Percentiles rank a stretch among this genome's conserved stretches.
Conservation (phyloP, 495 filamentous ascomycete genomes). For the Lentithecium fluviatile region DNA sequence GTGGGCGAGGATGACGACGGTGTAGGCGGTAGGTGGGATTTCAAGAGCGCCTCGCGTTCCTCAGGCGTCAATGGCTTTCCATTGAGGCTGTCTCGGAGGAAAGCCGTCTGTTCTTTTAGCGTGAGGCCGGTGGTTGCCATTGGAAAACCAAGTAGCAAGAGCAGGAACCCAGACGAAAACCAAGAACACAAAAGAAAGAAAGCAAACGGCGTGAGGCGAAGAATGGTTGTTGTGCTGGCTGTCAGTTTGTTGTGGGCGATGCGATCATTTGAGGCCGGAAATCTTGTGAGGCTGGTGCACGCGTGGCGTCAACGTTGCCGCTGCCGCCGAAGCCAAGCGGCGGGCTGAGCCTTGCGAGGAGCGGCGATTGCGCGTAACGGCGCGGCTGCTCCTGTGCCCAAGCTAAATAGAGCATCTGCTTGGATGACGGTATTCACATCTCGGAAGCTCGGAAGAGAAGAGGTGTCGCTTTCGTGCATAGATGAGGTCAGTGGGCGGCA, state of each 20-base stretch:
- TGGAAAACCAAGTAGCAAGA: background rate
- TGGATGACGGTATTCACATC: too few species aligned
- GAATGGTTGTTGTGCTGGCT: background rate
- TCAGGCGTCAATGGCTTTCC: conserved; percentile 59
- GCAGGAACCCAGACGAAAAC: background rate
- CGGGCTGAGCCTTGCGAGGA: conserved; percentile 12
- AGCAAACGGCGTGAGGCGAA: background rate
- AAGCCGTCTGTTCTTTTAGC: conserved; percentile 54
- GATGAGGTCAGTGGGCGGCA: conserved; percentile 2
- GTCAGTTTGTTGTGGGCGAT: background rate
- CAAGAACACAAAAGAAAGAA: background rate
- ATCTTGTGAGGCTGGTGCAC: conserved; percentile 14
- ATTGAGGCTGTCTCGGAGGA: conserved; percentile 62
- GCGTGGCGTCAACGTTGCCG: background rate
- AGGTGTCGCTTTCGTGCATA: background rate
- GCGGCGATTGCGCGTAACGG: conserved; percentile 25
- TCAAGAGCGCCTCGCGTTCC: conserved; percentile 69
- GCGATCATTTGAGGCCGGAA: background rate
- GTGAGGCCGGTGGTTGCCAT: conserved; percentile 52
- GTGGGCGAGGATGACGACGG: conserved; percentile 37
- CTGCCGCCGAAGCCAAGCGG: background rate
- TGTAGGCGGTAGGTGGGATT: conserved; percentile 71
- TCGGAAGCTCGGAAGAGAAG: background rate
- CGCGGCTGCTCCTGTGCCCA: conserved; percentile 9
- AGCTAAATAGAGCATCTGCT: background rate